Evolutionary conservation across 2,329 filamentous ascomycete species (phyloP).

Genomic region (Mariannaea elegans): DNA sequence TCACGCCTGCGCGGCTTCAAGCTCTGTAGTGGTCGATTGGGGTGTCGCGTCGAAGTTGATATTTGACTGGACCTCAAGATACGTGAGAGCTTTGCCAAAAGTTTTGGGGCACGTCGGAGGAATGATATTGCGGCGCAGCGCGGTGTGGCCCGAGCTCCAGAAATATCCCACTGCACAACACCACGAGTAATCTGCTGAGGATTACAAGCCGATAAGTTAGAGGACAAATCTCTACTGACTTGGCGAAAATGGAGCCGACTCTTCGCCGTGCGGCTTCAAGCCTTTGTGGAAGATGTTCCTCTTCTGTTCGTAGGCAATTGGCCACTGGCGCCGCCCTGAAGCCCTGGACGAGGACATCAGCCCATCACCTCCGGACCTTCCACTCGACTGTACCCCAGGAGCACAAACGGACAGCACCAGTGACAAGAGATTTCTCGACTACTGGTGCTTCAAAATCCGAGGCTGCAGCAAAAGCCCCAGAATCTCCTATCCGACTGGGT

Average conservation of each 20-base stretch:
- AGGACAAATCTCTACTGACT: conserved; percentile 15
- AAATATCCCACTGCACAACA: conserved; percentile 39
- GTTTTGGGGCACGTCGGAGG: conserved; percentile 44
- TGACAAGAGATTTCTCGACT: conserved; percentile 44
- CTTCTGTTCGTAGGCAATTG: conserved; percentile 45
- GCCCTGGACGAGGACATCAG: conserved; percentile 40
- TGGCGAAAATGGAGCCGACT: conserved; percentile 50
- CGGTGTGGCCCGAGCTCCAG: conserved; percentile 43
- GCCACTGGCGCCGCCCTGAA: conserved; percentile 29
- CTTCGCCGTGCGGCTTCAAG: conserved; percentile 51
- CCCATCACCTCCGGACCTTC: conserved; percentile 41
- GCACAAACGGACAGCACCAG: conserved; percentile 32
- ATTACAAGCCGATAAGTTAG: conserved; percentile 23
- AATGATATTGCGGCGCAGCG: conserved; percentile 48
- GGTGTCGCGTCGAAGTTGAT: conserved; percentile 37
- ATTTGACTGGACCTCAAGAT: conserved; percentile 31
- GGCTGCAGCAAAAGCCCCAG: conserved; percentile 37
- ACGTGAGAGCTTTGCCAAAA: conserved; percentile 44
- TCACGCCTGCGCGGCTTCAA: conserved; percentile 59
- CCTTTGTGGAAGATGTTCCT: conserved; percentile 53
- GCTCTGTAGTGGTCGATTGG: conserved; percentile 39
- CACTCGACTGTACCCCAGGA: conserved; percentile 39
- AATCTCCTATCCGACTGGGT: conserved; percentile 55
- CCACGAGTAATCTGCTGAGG: conserved; percentile 28
- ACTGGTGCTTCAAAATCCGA: conserved; percentile 38